Conservation (phyloP, 169 alveolate species). For the Perkinsus olseni region DNA sequence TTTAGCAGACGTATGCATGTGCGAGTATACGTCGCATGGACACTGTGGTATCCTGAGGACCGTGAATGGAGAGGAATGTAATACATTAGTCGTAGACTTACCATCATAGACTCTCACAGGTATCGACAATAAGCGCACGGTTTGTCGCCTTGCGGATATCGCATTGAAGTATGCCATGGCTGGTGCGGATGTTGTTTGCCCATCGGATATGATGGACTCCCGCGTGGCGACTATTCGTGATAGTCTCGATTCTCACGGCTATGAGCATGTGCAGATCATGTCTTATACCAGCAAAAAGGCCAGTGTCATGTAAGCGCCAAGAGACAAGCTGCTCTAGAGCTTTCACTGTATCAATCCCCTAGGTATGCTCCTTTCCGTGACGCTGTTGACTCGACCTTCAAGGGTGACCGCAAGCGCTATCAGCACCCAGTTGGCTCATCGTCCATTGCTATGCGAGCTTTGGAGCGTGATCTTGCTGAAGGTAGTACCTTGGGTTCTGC, state of each 20-base stretch:
- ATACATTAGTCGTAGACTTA: no score
- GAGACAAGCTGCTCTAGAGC: background rate
- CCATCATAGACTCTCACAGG: background rate
- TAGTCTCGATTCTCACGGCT: background rate
- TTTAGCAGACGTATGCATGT: background rate
- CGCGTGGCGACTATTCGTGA: background rate
- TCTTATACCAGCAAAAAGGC: constrained; percentile 4
- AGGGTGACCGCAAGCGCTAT: constrained; percentile 8
- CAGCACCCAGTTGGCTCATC: background rate
- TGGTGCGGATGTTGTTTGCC: background rate
- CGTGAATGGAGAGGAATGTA: background rate
- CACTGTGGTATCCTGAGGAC: background rate
- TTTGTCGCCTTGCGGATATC: background rate
- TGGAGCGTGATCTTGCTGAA: background rate
- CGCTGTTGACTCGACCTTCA: background rate
- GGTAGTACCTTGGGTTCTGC: no score
- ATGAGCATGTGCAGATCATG: background rate
- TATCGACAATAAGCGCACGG: background rate
- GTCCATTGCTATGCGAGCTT: background rate
- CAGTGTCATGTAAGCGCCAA: background rate
- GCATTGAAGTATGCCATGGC: background rate
- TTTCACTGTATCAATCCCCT: background rate
- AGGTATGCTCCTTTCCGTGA: background rate
- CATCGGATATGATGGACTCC: constrained; percentile 4
- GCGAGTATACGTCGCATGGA: background rate